Percentiles rank a stretch among this genome's conserved stretches.
These are phyloP conservation scores for Cadophora sp. DNA, from an alignment of 2,329 filamentous ascomycete genomes.

Conservation along the genomic window DNA sequence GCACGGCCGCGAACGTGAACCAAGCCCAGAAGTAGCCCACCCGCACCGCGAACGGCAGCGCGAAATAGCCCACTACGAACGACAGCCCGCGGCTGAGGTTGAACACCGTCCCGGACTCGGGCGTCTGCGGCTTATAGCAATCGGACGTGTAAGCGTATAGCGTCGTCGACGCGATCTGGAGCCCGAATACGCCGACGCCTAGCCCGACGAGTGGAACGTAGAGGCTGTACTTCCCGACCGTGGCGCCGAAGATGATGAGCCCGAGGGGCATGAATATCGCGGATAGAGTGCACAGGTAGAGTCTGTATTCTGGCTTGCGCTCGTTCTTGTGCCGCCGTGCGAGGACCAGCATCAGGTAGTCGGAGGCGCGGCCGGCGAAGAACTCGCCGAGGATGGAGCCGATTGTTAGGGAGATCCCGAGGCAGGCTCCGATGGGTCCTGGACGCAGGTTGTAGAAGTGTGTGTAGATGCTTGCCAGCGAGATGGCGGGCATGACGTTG, in stretches of 20 bases:
- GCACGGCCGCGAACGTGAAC: conserved; percentile 38
- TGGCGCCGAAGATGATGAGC: conserved; percentile 42
- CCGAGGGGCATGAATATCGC: conserved; percentile 42
- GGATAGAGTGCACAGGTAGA: conserved; percentile 39
- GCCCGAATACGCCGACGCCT: conserved; percentile 39
- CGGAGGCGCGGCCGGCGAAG: conserved; percentile 39
- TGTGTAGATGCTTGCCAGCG: conserved; percentile 40
- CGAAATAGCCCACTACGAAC: conserved; percentile 42
- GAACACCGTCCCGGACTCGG: conserved; percentile 41
- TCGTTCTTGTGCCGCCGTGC: conserved; percentile 32
- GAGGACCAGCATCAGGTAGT: conserved; percentile 37
- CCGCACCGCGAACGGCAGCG: conserved; percentile 34
- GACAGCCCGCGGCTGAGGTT: conserved; percentile 39
- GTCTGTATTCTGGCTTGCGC: conserved; percentile 42
- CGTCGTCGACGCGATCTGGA: conserved; percentile 40
- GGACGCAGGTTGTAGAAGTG: conserved; percentile 36
- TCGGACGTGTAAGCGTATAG: conserved; percentile 43
- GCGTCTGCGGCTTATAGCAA: conserved; percentile 41
- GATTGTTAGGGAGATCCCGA: conserved; percentile 39
- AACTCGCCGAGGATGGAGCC: conserved; percentile 41
- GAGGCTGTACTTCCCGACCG: conserved; percentile 34
- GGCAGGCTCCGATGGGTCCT: conserved; percentile 41
- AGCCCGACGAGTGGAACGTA: conserved; percentile 40
- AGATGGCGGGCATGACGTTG: conserved; percentile 42
- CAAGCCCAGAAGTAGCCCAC: conserved; percentile 39